Conservation (phyloP, 441 rosid species). For the Gossypium laxum region DNA sequence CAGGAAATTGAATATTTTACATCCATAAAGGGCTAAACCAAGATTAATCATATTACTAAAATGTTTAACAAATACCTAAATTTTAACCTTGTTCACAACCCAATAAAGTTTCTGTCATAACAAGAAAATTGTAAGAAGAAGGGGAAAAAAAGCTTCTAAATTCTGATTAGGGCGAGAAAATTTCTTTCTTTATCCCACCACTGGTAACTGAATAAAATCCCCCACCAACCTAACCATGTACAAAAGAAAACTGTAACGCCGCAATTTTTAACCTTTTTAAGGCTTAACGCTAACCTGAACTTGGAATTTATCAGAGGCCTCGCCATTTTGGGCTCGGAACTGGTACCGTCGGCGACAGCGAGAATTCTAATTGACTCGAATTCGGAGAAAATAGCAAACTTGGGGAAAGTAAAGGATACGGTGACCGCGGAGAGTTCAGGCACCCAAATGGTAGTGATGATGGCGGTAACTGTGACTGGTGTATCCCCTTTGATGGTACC, state of each 20-base stretch:
- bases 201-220: conserved; percentile 12
- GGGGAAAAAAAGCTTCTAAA: not conserved
- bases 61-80: not conserved
- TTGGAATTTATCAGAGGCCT: conserved; percentile 37
- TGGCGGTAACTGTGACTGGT: conserved; percentile 25
- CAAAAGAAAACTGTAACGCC: conserved; percentile 19
- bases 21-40: not conserved
- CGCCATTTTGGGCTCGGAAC: conserved; percentile 53
- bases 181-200: not conserved
- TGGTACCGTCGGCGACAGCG: conserved; percentile 63
- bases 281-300: not conserved
- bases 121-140: not conserved
- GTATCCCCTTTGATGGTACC: conserved; percentile 16
- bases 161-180: conserved; percentile 7
- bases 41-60: not conserved
- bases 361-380: conserved; percentile 47
- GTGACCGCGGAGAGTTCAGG: conserved; percentile 58
- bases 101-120: not conserved
- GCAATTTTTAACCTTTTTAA: not conserved
- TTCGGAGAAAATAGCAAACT: conserved; percentile 52
- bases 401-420: conserved; percentile 58
- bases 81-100: not conserved
- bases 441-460: conserved; percentile 60
- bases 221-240: conserved; percentile 28
- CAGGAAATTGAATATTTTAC: not conserved